A percentile compares a stretch with the other conserved stretches of the same genome.
Conservation (phyloP, 371 early-diverging fungal species). For the Lichtheimia hyalospora region DNA sequence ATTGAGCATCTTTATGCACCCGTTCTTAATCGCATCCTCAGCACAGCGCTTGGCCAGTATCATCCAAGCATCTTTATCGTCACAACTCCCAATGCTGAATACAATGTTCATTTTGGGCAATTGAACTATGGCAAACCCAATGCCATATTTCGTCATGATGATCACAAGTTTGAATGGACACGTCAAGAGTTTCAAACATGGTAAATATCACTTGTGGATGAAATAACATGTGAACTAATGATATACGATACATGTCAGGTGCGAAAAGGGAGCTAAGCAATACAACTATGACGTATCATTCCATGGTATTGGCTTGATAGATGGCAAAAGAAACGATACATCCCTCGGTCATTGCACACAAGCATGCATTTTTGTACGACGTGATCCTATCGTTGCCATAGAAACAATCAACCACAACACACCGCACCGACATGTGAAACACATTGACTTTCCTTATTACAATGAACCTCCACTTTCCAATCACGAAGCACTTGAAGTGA, state of each 20-base stretch:
- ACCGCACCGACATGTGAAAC: conserved; percentile 27
- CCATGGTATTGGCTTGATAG: conserved; percentile 69
- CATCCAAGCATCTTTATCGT: conserved; percentile 66
- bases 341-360: conserved; percentile 77
- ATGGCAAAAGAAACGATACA: conserved; percentile 29
- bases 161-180: conserved; percentile 96
- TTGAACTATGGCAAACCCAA: conserved; percentile 74
- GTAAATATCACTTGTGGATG: conserved; percentile 40
- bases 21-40: conserved; percentile 55
- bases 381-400: background rate
- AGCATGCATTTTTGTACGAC: conserved; percentile 64
- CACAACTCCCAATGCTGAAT: conserved; percentile 87
- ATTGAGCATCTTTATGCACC: conserved; percentile 75
- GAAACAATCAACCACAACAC: background rate
- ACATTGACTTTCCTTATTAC: conserved; percentile 40
- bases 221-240: background rate
- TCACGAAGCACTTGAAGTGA: conserved; percentile 14
- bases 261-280: conserved; percentile 47
- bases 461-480: conserved; percentile 18
- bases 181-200: conserved; percentile 78
- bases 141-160: conserved; percentile 72
- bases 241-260: conserved; percentile 28
- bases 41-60: conserved; percentile 64
- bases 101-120: conserved; percentile 80
- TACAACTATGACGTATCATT: conserved; percentile 69